Base-by-base conservation (phyloP, 371 early-diverging fungal genomes). In the Rhizopus arrhizus region DNA sequence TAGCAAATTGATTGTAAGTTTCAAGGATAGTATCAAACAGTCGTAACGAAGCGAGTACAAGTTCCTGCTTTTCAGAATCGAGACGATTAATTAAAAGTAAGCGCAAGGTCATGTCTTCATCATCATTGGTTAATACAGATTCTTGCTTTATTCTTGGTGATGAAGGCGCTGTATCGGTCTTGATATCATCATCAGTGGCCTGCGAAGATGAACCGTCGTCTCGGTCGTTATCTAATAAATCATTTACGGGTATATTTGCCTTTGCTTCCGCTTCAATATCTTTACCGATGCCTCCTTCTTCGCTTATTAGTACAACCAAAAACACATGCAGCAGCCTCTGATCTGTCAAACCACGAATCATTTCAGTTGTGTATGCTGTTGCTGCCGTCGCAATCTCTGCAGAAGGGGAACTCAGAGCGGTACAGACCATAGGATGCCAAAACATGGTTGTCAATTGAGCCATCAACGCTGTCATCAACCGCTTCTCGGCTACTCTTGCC, bases 1-100 rank as follows among this genome's bases (percentile, higher is more conserved):
- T 78, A 6, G 83, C 86, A 74, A 86, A 87, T 56, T 87, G 88
- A 55, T 84, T 85, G 60, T 82, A 82, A 0, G 85, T 85, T 53
- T 82, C 80, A n/a, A 87, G 61, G 7, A 87, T 74, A 5, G 84
- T 79, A 59, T 87, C 88, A 59, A 87, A 87, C 29, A 87, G 61
- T 3, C 83, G 80, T 45, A 87, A 58, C 1, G 88, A 78, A 54
- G 83, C 74, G 32, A 87, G 66, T 1, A 82, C 67, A 31, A 87
- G 61, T 15, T 82, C 77, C 22, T 77, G 69, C 53, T 76, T 64
- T 33, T 85, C 78, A 33, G 78, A 59, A 51, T 74, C 68, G 8
- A 81, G 70, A 6, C 81, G 73, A 10, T 70, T 69, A 32, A 81
- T 76, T 15, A 81, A 58, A 16, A 78, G 43, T 28, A 69, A 42